Conservation (phyloP, 768 basidiomycete genomes). For the Boletus subparvulus region DNA sequence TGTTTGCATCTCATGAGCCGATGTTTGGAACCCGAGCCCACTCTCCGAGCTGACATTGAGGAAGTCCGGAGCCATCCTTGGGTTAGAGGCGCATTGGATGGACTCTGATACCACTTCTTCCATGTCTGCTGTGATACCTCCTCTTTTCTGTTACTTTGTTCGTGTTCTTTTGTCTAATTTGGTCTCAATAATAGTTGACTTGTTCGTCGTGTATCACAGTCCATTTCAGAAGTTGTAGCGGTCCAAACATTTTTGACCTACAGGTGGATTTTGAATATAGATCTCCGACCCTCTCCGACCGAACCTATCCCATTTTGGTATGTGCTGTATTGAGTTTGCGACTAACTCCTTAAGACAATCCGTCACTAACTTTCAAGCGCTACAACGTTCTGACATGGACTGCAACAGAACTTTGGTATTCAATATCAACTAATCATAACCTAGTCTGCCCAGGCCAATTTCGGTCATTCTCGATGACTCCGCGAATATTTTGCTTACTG, state of each 20-base stretch:
- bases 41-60: conserved; percentile 73
- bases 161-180: conserved; percentile 7
- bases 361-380: too few relatives aligned
- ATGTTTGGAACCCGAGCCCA: conserved; percentile 85
- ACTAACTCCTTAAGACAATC: too few relatives aligned
- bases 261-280: too few relatives aligned
- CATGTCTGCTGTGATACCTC: conserved; percentile 9
- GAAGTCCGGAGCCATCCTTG: conserved; percentile 86
- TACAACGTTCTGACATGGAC: too few relatives aligned
- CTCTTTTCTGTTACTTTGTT: neutral
- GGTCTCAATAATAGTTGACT: conserved; percentile 4
- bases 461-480: neutral
- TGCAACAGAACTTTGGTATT: too few relatives aligned
- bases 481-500: neutral
- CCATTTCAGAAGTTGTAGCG: too few relatives aligned
- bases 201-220: conserved; percentile 17
- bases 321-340: too few relatives aligned
- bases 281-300: too few relatives aligned
- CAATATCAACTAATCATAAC: too few relatives aligned
- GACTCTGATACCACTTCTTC: conserved; percentile 10
- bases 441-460: neutral
- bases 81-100: conserved; percentile 44
- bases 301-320: too few relatives aligned
- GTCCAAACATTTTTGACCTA: too few relatives aligned
- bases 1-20: conserved; percentile 65